Percentiles rank a stretch among this genome's conserved stretches.
Evolutionary conservation across 2,329 filamentous ascomycete species (phyloP).

Genomic region (Didymella segeticola): DNA sequence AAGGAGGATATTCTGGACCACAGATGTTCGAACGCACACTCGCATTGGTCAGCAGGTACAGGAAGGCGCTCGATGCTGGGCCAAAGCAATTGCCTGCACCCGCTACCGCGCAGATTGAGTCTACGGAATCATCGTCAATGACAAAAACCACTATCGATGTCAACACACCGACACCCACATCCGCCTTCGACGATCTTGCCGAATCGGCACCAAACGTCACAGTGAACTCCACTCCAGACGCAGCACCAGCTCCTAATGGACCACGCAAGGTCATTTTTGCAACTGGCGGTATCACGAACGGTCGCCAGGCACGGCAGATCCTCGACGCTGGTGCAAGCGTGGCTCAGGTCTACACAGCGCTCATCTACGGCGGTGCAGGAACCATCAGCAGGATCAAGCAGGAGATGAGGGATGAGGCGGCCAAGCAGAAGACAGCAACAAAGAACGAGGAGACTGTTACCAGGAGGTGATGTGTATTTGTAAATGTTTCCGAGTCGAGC

Average conservation of each 20-base stretch:
- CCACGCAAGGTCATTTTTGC: conserved; percentile 85
- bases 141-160: conserved; percentile 28
- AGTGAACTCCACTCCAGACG: conserved; percentile 23
- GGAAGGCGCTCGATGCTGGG: conserved; percentile 58
- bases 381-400: conserved; percentile 62
- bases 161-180: conserved; percentile 28
- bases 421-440: conserved; percentile 30
- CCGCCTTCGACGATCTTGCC: conserved; percentile 40
- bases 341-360: conserved; percentile 87
- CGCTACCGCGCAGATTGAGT: not conserved
- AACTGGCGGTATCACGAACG: conserved; percentile 89
- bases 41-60: conserved; percentile 79
- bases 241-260: conserved; percentile 32
- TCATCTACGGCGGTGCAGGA: conserved; percentile 69
- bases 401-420: conserved; percentile 56
- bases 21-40: conserved; percentile 84
- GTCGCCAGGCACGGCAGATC: conserved; percentile 79
- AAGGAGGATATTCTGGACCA: conserved; percentile 89
- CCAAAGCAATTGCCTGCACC: conserved; percentile 37
- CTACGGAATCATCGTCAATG: conserved; percentile 8
- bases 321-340: conserved; percentile 89
- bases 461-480: not conserved
- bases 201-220: conserved; percentile 38
- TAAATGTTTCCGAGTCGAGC: not conserved
- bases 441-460: conserved; percentile 13